Evolutionary conservation across 306 rosid genomes (phyloP), one percentile per base, ranked within the genome.

Genomic region (Vigna angularis): DNA sequence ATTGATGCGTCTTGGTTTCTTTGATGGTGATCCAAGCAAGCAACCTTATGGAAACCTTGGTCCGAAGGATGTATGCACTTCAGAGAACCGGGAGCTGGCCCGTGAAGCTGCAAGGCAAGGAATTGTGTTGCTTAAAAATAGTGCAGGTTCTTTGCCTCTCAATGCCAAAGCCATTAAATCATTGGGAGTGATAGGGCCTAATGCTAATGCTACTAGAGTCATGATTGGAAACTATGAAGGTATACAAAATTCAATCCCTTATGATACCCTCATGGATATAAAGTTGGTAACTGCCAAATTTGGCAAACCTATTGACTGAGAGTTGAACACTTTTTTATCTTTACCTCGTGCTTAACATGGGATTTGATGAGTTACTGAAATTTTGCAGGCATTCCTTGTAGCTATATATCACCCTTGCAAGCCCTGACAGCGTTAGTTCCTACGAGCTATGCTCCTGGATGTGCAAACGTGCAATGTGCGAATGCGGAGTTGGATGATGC

Each of bases 71-170:
- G 98, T 93, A 11, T 96, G 99, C 85, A 93, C 97, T 22, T 6
- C 83, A 40, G 81, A 51, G 65, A 76, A 96, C 81, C 93, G 84
- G 53, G 98, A 93, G 70, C 86, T 96, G 15, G 97, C 98, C 18
- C 91, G 93, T 10, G 99, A 96, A 78, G 83, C 99, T 0, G 99
- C 99, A 4, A 90, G 99, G 72, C 99, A 96, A 91, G 99, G 99
- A 66, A 96, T 90, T 75, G 99, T 96, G 74, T 77, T 96, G 88
- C 98, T 96, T 52, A 96, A 96, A 75, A 96, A 96, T 73, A 73
- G 78, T 81, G 86, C 89, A 10, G 89, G 87, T 32, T 88, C 88
- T 34, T 77, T 96, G 75, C 99, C 99, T 74, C 85, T 96, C 32
- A 81, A 86, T 72, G 75, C 91, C 57, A 82, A 89, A 66, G 42